Percentiles rank a stretch among this genome's conserved stretches.
These are phyloP conservation scores for Fraxinus angustifolia DNA, from an alignment of 305 asterid genomes.

Conservation along the genomic window DNA sequence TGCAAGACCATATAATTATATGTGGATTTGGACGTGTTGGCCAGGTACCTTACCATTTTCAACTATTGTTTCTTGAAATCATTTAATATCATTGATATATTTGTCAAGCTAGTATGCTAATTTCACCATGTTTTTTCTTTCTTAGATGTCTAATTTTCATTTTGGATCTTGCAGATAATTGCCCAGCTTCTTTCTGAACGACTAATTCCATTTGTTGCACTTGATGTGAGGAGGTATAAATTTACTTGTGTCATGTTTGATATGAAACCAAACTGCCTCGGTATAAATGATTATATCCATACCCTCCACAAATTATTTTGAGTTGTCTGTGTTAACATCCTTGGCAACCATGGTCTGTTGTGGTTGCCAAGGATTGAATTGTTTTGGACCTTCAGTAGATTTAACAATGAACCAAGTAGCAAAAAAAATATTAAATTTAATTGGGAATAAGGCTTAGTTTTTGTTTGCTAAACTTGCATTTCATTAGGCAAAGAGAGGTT, in stretches of 20 bases:
- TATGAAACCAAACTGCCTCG: background rate
- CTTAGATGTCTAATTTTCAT: constrained; percentile 13
- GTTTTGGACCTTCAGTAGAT: background rate
- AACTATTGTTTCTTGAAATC: constrained; percentile 21
- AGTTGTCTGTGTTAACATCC: background rate
- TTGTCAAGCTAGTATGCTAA: constrained; percentile 18
- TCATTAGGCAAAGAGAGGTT: background rate
- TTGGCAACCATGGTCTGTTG: background rate
- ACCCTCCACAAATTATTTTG: background rate
- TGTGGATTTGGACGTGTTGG: constrained; percentile 99
- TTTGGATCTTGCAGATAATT: constrained; percentile 62
- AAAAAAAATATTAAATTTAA: background rate
- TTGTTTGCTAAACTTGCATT: background rate
- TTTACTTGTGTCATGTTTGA: background rate
- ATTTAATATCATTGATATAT: constrained; percentile 6
- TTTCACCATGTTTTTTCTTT: constrained; percentile 12
- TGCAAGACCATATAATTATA: constrained; percentile 93
- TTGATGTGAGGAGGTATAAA: constrained; percentile 93
- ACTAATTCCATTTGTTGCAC: constrained; percentile 97
- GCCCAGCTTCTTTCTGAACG: constrained; percentile 99
- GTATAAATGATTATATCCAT: background rate
- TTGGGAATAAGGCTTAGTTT: background rate
- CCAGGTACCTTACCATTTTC: constrained; percentile 57
- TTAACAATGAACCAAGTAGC: background rate
- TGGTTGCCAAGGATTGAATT: background rate